These are phyloP conservation scores for Pachysandra terminalis DNA, from an alignment of 164 flowering plant species.

Conservation along the genomic window DNA sequence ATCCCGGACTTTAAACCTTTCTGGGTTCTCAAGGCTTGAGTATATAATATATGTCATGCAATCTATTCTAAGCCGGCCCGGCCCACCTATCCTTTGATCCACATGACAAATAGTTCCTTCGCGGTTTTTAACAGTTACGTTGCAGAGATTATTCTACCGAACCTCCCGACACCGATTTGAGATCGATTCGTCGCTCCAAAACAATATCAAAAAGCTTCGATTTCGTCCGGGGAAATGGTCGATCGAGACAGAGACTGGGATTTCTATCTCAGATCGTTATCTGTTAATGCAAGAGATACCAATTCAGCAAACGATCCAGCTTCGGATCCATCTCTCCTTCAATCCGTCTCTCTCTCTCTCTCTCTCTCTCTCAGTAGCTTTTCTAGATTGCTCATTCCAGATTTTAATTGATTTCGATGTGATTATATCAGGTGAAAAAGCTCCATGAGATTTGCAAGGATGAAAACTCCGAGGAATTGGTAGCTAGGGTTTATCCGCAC, in stretches of 20 bases:
- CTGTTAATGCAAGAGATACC: constrained; percentile 61
- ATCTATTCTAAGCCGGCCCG: no score
- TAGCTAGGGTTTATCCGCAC: constrained; percentile 82
- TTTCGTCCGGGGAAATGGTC: constrained; percentile 26
- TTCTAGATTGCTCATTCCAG: neutral
- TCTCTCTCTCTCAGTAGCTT: no score
- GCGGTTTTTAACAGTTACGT: no score
- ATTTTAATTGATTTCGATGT: neutral
- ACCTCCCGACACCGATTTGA: no score
- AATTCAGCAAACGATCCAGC: constrained; percentile 58
- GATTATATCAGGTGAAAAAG: constrained; percentile 54
- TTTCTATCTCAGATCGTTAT: constrained; percentile 58
- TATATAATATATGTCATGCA: no score
- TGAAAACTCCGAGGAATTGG: constrained; percentile 82
- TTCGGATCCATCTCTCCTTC: constrained; percentile 65
- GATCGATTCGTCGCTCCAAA: no score
- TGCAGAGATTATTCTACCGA: no score
- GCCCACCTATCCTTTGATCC: no score
- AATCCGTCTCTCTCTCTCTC: constrained; percentile 43
- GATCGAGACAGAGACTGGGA: constrained; percentile 61
- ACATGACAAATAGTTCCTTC: no score
- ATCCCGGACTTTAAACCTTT: no score
- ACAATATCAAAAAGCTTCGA: no score
- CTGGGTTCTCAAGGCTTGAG: no score
- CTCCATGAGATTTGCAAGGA: constrained; percentile 61